Evolutionary conservation across 805 yeast genomes (phyloP).

Genomic region (Barnettozyma salicaria): DNA sequence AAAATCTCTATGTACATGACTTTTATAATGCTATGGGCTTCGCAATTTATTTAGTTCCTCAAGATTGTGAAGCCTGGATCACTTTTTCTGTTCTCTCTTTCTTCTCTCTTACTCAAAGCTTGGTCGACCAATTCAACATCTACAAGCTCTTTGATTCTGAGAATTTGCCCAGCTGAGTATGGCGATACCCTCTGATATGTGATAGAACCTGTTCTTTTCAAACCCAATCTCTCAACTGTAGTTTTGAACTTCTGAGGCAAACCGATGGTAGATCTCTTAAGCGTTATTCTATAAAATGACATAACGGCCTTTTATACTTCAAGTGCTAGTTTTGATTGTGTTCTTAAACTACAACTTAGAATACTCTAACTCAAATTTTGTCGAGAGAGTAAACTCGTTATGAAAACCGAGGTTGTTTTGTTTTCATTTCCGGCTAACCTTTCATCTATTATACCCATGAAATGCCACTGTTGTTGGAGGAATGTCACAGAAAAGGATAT

Average conservation of each 20-base stretch:
- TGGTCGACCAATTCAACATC: slow-evolving; percentile 67
- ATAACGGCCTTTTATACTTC: slow-evolving; percentile 13
- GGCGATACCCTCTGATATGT: slow-evolving; percentile 71
- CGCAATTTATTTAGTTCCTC: slow-evolving; percentile 10
- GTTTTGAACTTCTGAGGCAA: slow-evolving; percentile 62
- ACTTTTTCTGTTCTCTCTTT: slow-evolving; percentile 46
- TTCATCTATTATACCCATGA: too few species aligned
- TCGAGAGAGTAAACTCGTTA: too few species aligned
- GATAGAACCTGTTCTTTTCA: slow-evolving; percentile 64
- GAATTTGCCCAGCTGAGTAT: slow-evolving; percentile 77
- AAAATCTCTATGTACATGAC: neutral
- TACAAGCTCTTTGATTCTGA: slow-evolving; percentile 79
- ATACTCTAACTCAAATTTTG: too few species aligned
- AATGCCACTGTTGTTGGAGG: too few species aligned
- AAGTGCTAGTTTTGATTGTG: neutral
- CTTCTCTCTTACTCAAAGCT: slow-evolving; percentile 43
- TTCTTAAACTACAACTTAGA: too few species aligned
- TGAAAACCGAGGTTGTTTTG: neutral
- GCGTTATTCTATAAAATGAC: slow-evolving; percentile 61
- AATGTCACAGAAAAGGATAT: too few species aligned
- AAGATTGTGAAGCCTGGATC: slow-evolving; percentile 59
- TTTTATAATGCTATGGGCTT: too few species aligned
- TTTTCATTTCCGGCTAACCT: neutral
- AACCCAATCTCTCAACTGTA: slow-evolving; percentile 68
- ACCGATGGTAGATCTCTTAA: slow-evolving; percentile 79